Base-by-base conservation (phyloP, 345 rosid species). In the Passiflora organensis region DNA sequence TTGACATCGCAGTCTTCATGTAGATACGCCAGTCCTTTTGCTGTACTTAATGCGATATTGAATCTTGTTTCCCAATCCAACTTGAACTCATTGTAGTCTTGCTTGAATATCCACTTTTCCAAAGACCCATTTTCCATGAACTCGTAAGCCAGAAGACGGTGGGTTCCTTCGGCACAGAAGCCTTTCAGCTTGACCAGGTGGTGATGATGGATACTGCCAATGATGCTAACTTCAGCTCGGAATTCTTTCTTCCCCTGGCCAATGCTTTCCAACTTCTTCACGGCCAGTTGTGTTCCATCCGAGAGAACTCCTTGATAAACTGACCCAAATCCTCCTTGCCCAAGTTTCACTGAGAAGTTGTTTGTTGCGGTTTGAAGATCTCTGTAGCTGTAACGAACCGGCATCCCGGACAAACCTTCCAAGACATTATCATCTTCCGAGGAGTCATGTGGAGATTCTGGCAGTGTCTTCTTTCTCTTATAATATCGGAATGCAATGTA, bases 231-330 rank as follows among this genome's bases (percentile, higher is more conserved):
- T 60, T 93, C 99, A 4, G 97, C 94, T 74, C 95, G 78, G 25
- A 93, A 93, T 63, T 89, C 99, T 56, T 93, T 93, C 78, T 82
- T 89, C 0, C 97, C 99, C 60, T 93, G 99, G 44, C 99, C 95
- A 10, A 93, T 78, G 43, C 89, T 83, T 76, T 93, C 99, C 67
- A 93, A 63, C 72, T 93, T 84, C 89, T 93, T 93, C 62, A 93
- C 99, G 2, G 99, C 97, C 32, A 93, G 6, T 39, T 69, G 80
- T 32, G 88, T 81, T 16, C 91, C 96, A 71, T 83, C 97, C 0
- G 82, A 80, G 6, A 93, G 86, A 68, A 51, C 50, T 3, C 97
- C 99, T 57, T 65, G 72, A 59, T 89, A 93, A 43, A 93, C 99
- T 0, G 96, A 80, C 23, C 99, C 99, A 60, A 93, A 93, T 44